Evolutionary conservation across 139 green algal genomes (phyloP).

Genomic region (Microglena sp.): DNA sequence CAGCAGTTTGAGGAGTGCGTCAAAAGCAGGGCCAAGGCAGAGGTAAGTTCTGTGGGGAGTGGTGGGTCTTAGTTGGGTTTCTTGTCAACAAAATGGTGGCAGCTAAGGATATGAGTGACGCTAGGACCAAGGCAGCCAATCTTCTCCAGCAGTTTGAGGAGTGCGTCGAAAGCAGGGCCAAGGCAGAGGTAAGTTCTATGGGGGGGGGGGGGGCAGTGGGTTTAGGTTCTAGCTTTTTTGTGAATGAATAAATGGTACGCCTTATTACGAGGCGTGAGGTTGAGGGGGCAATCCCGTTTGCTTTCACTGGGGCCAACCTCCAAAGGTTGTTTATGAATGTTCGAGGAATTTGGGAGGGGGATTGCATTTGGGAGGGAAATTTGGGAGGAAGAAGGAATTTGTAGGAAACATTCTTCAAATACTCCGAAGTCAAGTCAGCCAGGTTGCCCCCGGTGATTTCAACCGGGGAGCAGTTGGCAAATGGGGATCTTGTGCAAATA

Average conservation of each 20-base stretch:
- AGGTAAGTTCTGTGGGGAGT: constrained; percentile 5
- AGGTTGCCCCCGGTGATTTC: too few species aligned
- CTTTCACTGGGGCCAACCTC: too few species aligned
- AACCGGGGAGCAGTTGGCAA: too few species aligned
- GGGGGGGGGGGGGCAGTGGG: constrained; percentile 50
- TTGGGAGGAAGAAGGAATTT: too few species aligned
- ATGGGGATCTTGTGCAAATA: too few species aligned
- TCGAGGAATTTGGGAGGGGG: too few species aligned
- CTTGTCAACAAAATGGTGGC: constrained; percentile 66
- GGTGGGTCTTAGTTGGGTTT: constrained; percentile 62
- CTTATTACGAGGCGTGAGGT: not conserved
- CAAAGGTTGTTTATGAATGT: constrained; percentile 64
- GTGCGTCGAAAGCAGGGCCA: constrained; percentile 40
- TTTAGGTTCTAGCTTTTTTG: constrained; percentile 65
- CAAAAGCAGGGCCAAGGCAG: constrained; percentile 13
- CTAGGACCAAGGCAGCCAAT: constrained; percentile 34
- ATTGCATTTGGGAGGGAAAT: too few species aligned
- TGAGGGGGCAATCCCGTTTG: constrained; percentile 53
- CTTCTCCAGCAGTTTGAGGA: constrained; percentile 63
- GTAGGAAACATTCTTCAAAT: too few species aligned
- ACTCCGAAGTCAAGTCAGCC: too few species aligned
- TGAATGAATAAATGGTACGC: constrained; percentile 40
- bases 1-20: constrained; percentile 63
- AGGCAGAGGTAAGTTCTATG: constrained; percentile 4
- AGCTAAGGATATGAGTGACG: constrained; percentile 54